Evolutionary conservation across 768 basidiomycete species (phyloP).

Genomic region (Rhodotorula paludigena): DNA sequence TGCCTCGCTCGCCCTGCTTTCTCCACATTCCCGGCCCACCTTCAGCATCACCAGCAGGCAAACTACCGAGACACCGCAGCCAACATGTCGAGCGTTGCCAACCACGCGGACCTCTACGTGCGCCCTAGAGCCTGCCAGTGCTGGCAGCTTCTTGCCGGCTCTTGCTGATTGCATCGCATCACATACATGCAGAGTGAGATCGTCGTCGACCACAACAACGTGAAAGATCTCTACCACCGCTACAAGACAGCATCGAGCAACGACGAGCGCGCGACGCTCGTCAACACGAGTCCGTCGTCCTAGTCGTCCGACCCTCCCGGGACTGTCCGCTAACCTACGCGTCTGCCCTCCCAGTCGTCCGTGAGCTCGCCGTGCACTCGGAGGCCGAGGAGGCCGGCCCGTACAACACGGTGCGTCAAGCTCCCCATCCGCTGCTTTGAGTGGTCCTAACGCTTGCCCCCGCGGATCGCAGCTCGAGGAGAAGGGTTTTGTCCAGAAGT

Average conservation of each 20-base stretch:
- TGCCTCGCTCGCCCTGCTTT: too few relatives aligned
- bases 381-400: constrained; percentile 31
- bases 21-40: too few relatives aligned
- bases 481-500: neutral
- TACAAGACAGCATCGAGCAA: neutral
- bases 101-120: too few relatives aligned
- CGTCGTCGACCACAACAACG: constrained; percentile 20
- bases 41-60: too few relatives aligned
- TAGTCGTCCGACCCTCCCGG: neutral
- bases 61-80: too few relatives aligned
- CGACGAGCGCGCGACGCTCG: constrained; percentile 11
- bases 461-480: neutral
- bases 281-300: constrained; percentile 1
- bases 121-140: too few relatives aligned
- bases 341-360: constrained; percentile 8
- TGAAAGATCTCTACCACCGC: constrained; percentile 7
- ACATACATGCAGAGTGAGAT: constrained; percentile 18
- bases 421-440: constrained; percentile 2
- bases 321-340: neutral
- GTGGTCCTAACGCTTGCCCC: neutral
- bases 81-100: too few relatives aligned
- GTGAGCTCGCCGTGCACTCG: constrained; percentile 23
- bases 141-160: too few relatives aligned
- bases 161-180: too few relatives aligned
- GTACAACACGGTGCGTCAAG: too few relatives aligned